These are phyloP conservation scores for Penicillium brasilianum DNA, from an alignment of 2,329 filamentous ascomycete species.

Conservation along the genomic window DNA sequence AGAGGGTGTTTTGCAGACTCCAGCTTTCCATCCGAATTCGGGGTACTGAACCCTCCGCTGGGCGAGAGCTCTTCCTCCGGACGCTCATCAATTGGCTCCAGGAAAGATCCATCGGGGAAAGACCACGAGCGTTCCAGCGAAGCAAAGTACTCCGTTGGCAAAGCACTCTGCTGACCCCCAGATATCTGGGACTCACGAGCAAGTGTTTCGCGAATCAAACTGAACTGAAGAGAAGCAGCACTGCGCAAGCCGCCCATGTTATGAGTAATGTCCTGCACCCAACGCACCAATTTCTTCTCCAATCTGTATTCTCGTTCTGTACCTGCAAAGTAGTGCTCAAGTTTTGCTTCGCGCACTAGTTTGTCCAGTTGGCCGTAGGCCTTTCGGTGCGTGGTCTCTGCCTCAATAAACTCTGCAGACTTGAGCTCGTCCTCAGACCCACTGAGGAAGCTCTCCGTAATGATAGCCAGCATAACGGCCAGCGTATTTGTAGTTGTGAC, in stretches of 20 bases:
- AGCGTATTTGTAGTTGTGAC: conserved; percentile 74
- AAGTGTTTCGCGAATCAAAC: conserved; percentile 70
- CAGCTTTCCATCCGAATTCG: conserved; percentile 16
- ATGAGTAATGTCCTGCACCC: conserved; percentile 82
- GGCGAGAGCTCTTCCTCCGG: conserved; percentile 58
- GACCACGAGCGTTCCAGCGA: conserved; percentile 40
- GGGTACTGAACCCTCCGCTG: conserved; percentile 10
- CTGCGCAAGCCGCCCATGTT: conserved; percentile 89
- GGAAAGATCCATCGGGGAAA: conserved; percentile 50
- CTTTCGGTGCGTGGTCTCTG: conserved; percentile 67
- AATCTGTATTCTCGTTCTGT: conserved; percentile 78
- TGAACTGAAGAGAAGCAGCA: conserved; percentile 87
- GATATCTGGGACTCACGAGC: conserved; percentile 25
- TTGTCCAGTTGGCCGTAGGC: conserved; percentile 74
- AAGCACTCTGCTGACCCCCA: conserved; percentile 20
- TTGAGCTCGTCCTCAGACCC: conserved; percentile 79
- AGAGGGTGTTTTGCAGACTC: conserved; percentile 26
- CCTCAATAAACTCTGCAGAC: conserved; percentile 67
- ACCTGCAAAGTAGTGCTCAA: conserved; percentile 83
- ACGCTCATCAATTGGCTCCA: conserved; percentile 68
- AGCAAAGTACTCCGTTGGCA: conserved; percentile 22
- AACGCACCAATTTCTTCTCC: conserved; percentile 79
- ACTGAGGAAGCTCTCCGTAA: conserved; percentile 81
- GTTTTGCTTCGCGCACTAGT: conserved; percentile 81
- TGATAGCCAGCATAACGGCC: conserved; percentile 79